Evolutionary conservation across 2,329 filamentous ascomycete species (phyloP), one percentile per base, ranked within the genome.

Genomic region (Sporothrix mexicana): DNA sequence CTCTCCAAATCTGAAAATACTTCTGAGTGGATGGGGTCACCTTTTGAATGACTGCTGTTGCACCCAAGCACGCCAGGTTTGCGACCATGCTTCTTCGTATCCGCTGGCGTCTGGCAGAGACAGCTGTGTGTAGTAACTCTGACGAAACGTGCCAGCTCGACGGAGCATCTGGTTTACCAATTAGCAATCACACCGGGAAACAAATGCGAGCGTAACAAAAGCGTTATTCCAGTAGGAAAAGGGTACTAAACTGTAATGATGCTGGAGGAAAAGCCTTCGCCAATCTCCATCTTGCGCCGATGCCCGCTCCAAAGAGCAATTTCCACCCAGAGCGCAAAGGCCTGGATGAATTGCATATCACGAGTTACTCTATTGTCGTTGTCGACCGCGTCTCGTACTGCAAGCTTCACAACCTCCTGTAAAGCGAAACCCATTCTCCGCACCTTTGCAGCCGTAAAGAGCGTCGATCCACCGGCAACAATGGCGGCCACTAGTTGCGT

Each of bases 191-290:
- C n/a, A n/a, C n/a, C n/a, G n/a, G n/a, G n/a, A n/a, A n/a, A n/a
- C n/a, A n/a, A n/a, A n/a, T n/a, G n/a, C n/a, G n/a, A n/a, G n/a
- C n/a, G n/a, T n/a, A n/a, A n/a, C n/a, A n/a, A n/a, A n/a, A n/a
- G n/a, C n/a, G n/a, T n/a, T n/a, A n/a, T n/a, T n/a, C n/a, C n/a
- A n/a, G n/a, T n/a, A n/a, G n/a, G n/a, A n/a, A n/a, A n/a, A n/a
- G n/a, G n/a, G n/a, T n/a, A n/a, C n/a, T n/a, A n/a, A n/a, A n/a
- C n/a, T 4, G 59, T 62, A 12, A 62, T 62, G 15, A 62, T 62
- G n/a, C 59, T 62, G 12, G 59, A 62, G 30, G 59, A 12, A 62
- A 62, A 62, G 30, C 59, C 59, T 62, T 62, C 59, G 17, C 59
- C 59, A 43, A 62, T 62, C 36, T 62, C 59, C 59, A 62, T 62